Evolutionary conservation across 805 yeast genomes (phyloP).

Genomic region (Lipomyces yamadae): DNA sequence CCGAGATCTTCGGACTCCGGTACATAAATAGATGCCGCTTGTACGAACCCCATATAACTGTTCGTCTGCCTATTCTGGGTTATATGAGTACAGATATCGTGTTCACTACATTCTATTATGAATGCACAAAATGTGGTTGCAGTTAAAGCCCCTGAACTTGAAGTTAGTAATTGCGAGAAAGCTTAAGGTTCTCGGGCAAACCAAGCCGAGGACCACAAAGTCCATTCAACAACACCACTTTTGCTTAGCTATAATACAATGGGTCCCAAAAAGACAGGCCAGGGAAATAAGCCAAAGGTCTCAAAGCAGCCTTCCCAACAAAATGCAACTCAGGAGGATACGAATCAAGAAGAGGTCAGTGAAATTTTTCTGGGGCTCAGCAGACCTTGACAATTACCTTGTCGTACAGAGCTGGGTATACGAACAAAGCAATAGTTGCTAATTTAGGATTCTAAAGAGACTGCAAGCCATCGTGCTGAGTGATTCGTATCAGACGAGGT

Average conservation of each 20-base stretch:
- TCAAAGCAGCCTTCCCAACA: constrained; percentile 10
- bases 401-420: neutral
- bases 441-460: constrained; percentile 49
- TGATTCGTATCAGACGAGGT: constrained; percentile 89
- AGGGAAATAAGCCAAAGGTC: constrained; percentile 19
- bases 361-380: neutral
- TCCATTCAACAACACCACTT: neutral
- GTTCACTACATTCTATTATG: no score
- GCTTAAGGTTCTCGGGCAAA: no score
- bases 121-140: no score
- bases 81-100: no score
- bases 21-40: no score
- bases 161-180: no score
- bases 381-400: neutral
- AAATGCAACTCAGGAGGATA: constrained; percentile 18
- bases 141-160: no score
- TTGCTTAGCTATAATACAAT: constrained; percentile 1
- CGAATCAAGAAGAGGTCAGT: constrained; percentile 23
- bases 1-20: no score
- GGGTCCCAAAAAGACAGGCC: constrained; percentile 28
- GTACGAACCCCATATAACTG: no score
- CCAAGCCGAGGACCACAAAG: neutral
- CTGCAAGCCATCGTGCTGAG: constrained; percentile 94
- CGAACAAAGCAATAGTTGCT: neutral
- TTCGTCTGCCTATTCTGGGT: no score